A percentile compares a stretch with the other conserved stretches of the same genome.
Evolutionary conservation across 2,329 filamentous ascomycete species (phyloP).

Genomic region (Trichoderma sp.): DNA sequence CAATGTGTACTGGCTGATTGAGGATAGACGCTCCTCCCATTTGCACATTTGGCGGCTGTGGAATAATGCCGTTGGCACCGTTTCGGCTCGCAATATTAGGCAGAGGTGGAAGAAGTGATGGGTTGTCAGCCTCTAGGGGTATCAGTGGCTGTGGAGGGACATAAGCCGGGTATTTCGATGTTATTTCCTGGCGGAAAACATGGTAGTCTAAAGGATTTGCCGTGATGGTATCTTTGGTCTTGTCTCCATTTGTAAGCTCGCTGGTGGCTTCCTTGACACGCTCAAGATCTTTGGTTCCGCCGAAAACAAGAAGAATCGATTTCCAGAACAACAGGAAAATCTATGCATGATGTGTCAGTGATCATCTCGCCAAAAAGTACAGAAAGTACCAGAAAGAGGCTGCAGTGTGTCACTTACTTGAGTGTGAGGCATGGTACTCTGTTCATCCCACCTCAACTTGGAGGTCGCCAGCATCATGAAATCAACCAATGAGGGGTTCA

Average conservation of each 20-base stretch:
- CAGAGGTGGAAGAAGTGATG: constrained; percentile 82
- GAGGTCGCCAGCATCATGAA: constrained; percentile 68
- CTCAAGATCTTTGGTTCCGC: constrained; percentile 70
- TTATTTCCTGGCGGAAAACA: constrained; percentile 92
- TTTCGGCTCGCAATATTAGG: constrained; percentile 69
- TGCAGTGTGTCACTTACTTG: constrained; percentile 46
- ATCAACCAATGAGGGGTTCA: constrained; percentile 67
- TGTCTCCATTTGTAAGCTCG: constrained; percentile 56
- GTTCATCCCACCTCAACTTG: constrained; percentile 71
- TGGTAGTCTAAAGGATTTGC: constrained; percentile 96
- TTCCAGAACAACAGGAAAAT: constrained; percentile 90
- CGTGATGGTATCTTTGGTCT: constrained; percentile 76
- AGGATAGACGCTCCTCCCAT: constrained; percentile 74
- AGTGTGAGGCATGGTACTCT: constrained; percentile 58
- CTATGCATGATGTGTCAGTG: constrained; percentile 35
- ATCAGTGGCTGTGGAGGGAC: constrained; percentile 81
- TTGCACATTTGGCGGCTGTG: constrained; percentile 51
- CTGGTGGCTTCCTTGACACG: constrained; percentile 70
- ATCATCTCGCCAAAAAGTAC: constrained; percentile 18
- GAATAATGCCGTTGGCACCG: constrained; percentile 60
- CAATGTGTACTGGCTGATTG: constrained; percentile 94
- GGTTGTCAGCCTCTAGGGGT: constrained; percentile 85
- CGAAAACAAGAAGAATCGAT: constrained; percentile 79
- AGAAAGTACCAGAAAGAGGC: constrained; percentile 7
- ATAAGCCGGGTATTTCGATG: constrained; percentile 96